Evolutionary conservation across 345 rosid genomes (phyloP).

Genomic region (Lenwebbia sp.): DNA sequence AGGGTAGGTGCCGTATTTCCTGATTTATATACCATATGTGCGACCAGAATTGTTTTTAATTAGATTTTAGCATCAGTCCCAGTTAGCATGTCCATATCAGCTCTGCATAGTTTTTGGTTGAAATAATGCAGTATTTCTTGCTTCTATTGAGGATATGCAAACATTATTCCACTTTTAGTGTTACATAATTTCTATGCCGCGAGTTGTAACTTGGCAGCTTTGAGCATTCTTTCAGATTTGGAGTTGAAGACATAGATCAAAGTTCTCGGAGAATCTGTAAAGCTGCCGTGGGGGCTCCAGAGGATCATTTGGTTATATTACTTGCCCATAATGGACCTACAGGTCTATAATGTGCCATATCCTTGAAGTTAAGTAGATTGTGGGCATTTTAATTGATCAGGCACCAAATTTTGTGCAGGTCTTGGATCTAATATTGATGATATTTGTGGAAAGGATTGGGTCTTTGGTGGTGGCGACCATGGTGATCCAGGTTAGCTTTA

Average conservation of each 20-base stretch:
- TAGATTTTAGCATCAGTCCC: not conserved
- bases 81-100: not conserved
- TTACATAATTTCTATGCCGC: not conserved
- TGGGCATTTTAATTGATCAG: not conserved
- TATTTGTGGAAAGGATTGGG: slow-evolving; percentile 86
- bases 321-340: slow-evolving; percentile 91
- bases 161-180: not conserved
- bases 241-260: slow-evolving; percentile 57
- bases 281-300: slow-evolving; percentile 53
- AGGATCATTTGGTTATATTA: slow-evolving; percentile 59
- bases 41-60: not conserved
- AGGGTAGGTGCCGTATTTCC: slow-evolving; percentile 28
- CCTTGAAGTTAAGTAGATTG: not conserved
- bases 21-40: not conserved
- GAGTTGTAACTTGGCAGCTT: not conserved
- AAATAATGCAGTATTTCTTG: not conserved
- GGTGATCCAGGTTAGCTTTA: slow-evolving; percentile 71
- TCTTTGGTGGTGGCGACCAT: slow-evolving; percentile 62
- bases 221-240: slow-evolving; percentile 39
- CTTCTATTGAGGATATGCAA: not conserved
- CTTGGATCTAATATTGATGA: slow-evolving; percentile 67
- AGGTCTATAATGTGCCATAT: slow-evolving; percentile 27
- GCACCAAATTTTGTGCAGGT: slow-evolving; percentile 30
- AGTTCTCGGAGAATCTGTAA: slow-evolving; percentile 51
- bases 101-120: not conserved